Evolutionary conservation across 2,329 filamentous ascomycete genomes (phyloP).

Genomic region (Colletotrichum cuscutae): DNA sequence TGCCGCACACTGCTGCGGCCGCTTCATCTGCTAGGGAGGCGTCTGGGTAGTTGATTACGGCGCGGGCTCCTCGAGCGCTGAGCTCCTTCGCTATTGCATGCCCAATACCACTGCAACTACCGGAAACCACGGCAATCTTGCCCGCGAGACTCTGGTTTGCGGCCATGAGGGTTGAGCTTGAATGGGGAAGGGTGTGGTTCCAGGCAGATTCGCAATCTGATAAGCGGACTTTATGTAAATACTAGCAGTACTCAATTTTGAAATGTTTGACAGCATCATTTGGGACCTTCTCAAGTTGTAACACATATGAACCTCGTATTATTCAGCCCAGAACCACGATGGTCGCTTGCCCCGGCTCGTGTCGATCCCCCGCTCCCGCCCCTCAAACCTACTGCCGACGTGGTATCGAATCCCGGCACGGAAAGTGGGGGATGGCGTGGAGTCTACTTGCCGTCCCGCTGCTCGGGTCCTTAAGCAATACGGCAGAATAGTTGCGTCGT

Average conservation of each 20-base stretch:
- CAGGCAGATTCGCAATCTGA: background rate
- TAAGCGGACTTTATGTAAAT: background rate
- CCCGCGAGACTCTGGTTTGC: background rate
- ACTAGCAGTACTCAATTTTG: background rate
- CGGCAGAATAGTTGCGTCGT: background rate
- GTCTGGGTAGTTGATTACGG: background rate
- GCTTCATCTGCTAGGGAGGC: background rate
- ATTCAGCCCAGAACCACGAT: background rate
- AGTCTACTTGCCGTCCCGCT: background rate
- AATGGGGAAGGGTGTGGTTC: background rate
- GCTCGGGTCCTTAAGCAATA: background rate
- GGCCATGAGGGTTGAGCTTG: background rate
- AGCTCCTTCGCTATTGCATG: background rate
- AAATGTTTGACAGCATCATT: background rate
- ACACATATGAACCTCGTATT: background rate
- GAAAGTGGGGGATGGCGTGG: background rate
- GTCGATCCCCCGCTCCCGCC: background rate
- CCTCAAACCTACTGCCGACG: background rate
- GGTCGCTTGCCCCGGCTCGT: background rate
- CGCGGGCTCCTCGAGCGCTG: background rate
- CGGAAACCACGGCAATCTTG: background rate
- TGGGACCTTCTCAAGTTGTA: background rate
- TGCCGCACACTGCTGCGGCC: background rate
- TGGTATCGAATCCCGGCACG: background rate
- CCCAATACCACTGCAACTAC: background rate